Conservation (phyloP, 164 flowering plant species). For the Tinospora cordifolia region DNA sequence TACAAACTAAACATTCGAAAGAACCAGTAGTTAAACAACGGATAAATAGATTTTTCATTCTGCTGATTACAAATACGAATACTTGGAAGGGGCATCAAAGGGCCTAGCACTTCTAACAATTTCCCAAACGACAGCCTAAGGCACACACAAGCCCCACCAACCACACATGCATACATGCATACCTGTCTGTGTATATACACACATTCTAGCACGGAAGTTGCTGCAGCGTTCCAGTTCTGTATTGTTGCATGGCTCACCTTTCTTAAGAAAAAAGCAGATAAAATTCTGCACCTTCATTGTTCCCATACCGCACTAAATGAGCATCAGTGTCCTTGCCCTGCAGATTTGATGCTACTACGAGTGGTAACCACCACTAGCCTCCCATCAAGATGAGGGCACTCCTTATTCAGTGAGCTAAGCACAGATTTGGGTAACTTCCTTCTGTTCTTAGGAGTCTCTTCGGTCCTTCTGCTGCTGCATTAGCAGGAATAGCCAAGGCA, state of each 20-base stretch:
- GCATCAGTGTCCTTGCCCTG: neutral
- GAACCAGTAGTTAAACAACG: neutral
- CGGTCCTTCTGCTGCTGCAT: neutral
- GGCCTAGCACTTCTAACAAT: neutral
- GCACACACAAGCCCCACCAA: neutral
- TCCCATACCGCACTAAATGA: neutral
- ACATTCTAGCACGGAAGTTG: neutral
- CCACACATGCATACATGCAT: no score
- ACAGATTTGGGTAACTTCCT: neutral
- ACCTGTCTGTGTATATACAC: neutral
- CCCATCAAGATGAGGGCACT: neutral
- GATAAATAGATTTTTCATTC: neutral
- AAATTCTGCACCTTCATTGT: neutral
- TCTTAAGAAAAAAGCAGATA: neutral
- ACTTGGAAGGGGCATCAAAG: neutral
- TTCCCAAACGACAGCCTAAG: neutral
- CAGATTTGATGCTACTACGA: neutral
- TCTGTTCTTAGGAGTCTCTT: neutral
- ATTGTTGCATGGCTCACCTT: no score
- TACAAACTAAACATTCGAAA: neutral
- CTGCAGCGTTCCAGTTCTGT: no score
- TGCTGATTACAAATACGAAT: neutral
- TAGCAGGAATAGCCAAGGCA: neutral
- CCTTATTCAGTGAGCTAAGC: neutral
- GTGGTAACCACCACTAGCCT: neutral